phyloP scores from a whole-genome alignment of 495 filamentous ascomycete genomes.

The Coniosporium apollinis region DNA sequence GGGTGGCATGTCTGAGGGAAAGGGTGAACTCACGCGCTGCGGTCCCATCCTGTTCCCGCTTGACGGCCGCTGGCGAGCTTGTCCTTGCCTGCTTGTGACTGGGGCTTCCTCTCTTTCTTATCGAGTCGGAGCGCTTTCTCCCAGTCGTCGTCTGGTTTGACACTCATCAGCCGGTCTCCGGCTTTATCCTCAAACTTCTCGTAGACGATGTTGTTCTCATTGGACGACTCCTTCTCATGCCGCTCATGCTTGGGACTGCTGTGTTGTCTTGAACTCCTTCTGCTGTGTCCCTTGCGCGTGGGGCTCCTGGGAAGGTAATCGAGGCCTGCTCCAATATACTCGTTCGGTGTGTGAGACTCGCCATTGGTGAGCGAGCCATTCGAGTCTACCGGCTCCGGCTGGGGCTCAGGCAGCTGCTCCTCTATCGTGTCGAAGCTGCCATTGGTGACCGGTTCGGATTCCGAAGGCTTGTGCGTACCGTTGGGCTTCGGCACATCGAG shows the following conservation, averaged over 20 bases:
- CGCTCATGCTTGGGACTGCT: too few relatives aligned
- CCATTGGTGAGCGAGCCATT: background rate
- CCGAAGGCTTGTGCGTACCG: conserved; percentile 2
- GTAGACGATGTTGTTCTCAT: conserved; percentile 6
- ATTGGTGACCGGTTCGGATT: background rate
- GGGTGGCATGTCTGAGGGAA: background rate
- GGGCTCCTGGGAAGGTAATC: too few relatives aligned
- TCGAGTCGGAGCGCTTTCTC: conserved; percentile 1
- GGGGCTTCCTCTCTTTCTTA: conserved; percentile 1
- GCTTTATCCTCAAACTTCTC: conserved; percentile 8
- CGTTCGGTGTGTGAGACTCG: background rate
- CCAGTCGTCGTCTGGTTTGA: conserved; percentile 7
- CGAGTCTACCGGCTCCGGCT: conserved; percentile 7
- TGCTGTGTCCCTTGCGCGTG: conserved; percentile 1
- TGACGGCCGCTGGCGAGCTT: conserved; percentile 18
- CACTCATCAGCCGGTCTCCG: conserved; percentile 8
- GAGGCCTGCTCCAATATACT: conserved; percentile 4
- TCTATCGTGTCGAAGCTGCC: conserved; percentile 1
- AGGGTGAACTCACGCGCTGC: conserved; percentile 10
- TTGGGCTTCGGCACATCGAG: too few relatives aligned
- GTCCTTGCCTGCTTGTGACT: conserved; percentile 1
- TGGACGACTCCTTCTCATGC: too few relatives aligned
- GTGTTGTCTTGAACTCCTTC: conserved; percentile 4
- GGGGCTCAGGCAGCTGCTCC: background rate
- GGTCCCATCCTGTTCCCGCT: conserved; percentile 22